These are phyloP conservation scores for Collybia sordida DNA, from an alignment of 768 basidiomycete species.

Conservation along the genomic window DNA sequence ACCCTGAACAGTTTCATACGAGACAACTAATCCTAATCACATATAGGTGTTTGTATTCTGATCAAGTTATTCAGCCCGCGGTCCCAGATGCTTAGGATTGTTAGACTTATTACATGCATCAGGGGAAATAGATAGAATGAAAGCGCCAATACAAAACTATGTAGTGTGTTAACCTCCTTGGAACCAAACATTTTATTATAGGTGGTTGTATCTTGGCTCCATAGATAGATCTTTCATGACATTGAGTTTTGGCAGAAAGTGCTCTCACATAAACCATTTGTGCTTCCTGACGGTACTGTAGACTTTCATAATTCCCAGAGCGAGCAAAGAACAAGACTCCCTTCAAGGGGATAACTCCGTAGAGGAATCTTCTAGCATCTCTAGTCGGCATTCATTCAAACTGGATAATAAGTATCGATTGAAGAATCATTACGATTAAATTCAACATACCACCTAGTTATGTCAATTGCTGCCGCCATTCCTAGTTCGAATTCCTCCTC, in stretches of 20 bases:
- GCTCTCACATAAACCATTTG: too few relatives aligned
- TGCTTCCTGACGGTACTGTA: too few relatives aligned
- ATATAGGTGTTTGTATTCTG: constrained; percentile 46
- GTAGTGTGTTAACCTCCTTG: too few relatives aligned
- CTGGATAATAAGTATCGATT: constrained; percentile 28
- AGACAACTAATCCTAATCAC: constrained; percentile 5
- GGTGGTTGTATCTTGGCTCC: too few relatives aligned
- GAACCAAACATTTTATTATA: too few relatives aligned
- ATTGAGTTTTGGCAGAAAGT: too few relatives aligned
- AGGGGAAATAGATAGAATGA: constrained; percentile 1
- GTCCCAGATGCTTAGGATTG: not conserved
- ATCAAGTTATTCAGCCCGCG: constrained; percentile 3
- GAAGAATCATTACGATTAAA: not conserved
- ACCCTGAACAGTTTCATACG: not conserved
- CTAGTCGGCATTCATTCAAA: constrained; percentile 61
- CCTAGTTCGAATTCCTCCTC: constrained; percentile 70
- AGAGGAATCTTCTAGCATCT: constrained; percentile 60
- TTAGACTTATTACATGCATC: not conserved
- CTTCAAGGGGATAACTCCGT: constrained; percentile 29
- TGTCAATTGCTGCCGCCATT: constrained; percentile 58
- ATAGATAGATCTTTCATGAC: too few relatives aligned
- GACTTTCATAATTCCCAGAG: too few relatives aligned
- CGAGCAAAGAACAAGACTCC: too few relatives aligned
- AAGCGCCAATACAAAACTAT: too few relatives aligned
- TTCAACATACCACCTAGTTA: constrained; percentile 56